Conservation (phyloP, 169 alveolate genomes). For the Plasmodium fragile region DNA sequence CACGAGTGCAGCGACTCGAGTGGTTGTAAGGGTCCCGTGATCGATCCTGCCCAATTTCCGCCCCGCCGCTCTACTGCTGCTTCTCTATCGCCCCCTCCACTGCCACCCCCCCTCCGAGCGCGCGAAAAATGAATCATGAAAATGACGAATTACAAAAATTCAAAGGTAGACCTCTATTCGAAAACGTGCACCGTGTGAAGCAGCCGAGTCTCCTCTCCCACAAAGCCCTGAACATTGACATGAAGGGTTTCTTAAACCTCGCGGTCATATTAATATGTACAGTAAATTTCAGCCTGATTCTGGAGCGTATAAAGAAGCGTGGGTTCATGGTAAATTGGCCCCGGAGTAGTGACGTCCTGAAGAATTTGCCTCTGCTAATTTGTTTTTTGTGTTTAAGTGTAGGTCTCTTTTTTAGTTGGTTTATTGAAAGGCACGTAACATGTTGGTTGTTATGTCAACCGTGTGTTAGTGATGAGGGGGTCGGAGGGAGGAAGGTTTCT, state of each 20-base stretch:
- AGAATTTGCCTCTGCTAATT: constrained; percentile 47
- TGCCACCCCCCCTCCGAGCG: background rate
- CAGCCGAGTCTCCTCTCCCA: constrained; percentile 86
- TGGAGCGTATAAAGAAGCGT: constrained; percentile 90
- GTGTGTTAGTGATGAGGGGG: background rate
- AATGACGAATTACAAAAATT: constrained; percentile 16
- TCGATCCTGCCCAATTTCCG: background rate
- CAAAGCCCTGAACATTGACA: constrained; percentile 82
- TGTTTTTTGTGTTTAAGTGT: constrained; percentile 79
- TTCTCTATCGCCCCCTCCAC: background rate
- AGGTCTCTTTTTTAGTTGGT: constrained; percentile 84
- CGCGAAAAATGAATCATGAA: constrained; percentile 23
- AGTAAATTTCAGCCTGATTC: constrained; percentile 89
- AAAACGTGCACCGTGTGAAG: constrained; percentile 81
- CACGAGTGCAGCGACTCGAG: background rate
- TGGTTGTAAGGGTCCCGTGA: background rate
- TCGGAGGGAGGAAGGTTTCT: background rate
- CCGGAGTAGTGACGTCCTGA: constrained; percentile 76
- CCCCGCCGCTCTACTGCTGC: background rate
- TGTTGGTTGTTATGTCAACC: constrained; percentile 19
- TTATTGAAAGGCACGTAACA: constrained; percentile 86
- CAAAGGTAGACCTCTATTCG: constrained; percentile 87
- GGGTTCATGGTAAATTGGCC: constrained; percentile 87
- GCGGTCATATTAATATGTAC: constrained; percentile 88
- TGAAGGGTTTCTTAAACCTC: constrained; percentile 91